Conservation (phyloP, 768 basidiomycete genomes). For the Mycena capillaripes region DNA sequence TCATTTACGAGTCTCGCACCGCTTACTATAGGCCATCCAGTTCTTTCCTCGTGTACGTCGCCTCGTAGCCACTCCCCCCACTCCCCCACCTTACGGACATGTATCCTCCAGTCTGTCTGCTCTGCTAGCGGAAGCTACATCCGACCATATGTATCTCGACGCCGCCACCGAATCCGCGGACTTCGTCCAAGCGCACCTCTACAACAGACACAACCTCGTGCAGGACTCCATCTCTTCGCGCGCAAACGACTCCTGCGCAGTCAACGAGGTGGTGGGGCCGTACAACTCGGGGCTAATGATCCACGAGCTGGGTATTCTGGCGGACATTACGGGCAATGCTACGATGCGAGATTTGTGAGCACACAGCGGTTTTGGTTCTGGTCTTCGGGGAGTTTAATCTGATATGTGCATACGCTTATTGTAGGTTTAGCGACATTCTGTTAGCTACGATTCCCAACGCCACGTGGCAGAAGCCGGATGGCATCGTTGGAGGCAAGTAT, state of each 20-base stretch:
- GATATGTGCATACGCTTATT: too few species aligned
- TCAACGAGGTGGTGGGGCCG: too few species aligned
- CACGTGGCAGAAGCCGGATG: background rate
- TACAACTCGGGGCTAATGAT: too few species aligned
- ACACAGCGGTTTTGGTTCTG: too few species aligned
- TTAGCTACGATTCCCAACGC: background rate
- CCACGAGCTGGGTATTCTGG: too few species aligned
- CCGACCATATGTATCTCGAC: constrained; percentile 5
- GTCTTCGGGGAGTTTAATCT: too few species aligned
- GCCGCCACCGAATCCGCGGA: constrained; percentile 2
- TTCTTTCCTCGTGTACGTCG: constrained; percentile 11
- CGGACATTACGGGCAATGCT: too few species aligned
- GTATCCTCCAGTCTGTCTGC: constrained; percentile 13
- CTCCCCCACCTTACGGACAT: background rate
- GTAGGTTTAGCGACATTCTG: background rate
- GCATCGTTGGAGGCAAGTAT: background rate
- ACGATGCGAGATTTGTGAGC: too few species aligned
- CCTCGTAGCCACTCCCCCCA: background rate
- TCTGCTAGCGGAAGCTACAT: constrained; percentile 14
- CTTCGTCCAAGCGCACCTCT: constrained; percentile 17
- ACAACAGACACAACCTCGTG: too few species aligned
- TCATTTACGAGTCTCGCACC: too few species aligned
- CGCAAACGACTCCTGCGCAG: too few species aligned
- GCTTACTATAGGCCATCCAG: background rate
- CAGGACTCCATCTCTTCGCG: too few species aligned